Conservation (phyloP, 768 basidiomycete genomes). For the Dioszegia crocea region DNA sequence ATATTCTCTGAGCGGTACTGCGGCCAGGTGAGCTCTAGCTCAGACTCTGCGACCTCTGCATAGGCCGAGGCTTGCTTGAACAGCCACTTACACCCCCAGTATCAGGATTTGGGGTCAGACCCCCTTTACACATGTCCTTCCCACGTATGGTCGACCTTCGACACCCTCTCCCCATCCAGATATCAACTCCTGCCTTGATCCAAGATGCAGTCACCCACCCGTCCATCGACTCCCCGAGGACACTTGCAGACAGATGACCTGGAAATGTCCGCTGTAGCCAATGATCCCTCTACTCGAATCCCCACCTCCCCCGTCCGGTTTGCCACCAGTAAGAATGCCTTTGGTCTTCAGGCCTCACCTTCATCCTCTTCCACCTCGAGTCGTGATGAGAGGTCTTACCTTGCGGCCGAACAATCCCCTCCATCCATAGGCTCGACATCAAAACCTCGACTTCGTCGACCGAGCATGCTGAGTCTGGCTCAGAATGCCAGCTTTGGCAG, state of each 20-base stretch:
- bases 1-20: too few relatives aligned
- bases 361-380: conserved; percentile 14
- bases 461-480: conserved; percentile 36
- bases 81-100: too few relatives aligned
- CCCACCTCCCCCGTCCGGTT: conserved; percentile 23
- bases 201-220: not conserved
- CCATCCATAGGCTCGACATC: conserved; percentile 19
- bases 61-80: too few relatives aligned
- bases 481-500: conserved; percentile 18
- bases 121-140: too few relatives aligned
- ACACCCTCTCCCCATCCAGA: not conserved
- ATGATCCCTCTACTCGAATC: not conserved
- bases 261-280: not conserved
- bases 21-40: not conserved
- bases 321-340: conserved; percentile 36
- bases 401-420: conserved; percentile 12
- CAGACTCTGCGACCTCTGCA: too few relatives aligned
- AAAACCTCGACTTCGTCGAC: conserved; percentile 26
- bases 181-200: too few relatives aligned
- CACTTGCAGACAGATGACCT: not conserved
- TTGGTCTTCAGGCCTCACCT: conserved; percentile 28
- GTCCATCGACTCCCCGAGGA: not conserved
- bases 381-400: not conserved
- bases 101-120: too few relatives aligned
- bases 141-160: too few relatives aligned